Percentiles rank a stretch among this genome's conserved stretches.
Conservation (phyloP, 257 asterid genomes). For the Nicotiana noctiflora region DNA sequence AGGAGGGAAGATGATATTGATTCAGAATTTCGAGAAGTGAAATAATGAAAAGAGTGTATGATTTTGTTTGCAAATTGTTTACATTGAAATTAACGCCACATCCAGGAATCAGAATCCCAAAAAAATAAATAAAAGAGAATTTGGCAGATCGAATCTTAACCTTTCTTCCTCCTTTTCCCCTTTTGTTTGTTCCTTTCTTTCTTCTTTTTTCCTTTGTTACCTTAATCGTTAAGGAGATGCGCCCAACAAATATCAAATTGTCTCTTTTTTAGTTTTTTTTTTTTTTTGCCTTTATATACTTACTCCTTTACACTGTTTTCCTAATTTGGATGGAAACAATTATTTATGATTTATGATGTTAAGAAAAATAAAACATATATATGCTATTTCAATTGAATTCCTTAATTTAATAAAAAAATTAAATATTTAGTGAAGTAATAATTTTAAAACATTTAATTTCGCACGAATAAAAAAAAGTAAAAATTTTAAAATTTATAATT, state of each 20-base stretch:
- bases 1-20: conserved; percentile 10
- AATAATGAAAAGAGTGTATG: not conserved
- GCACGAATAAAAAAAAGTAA: no score
- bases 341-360: no score
- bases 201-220: not conserved
- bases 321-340: no score
- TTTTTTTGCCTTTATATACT: not conserved
- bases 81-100: conserved; percentile 31
- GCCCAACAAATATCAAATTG: not conserved
- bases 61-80: conserved; percentile 2
- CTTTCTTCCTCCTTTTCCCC: conserved; percentile 26
- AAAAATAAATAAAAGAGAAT: conserved; percentile 18
- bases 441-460: no score
- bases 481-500: no score
- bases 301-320: not conserved
- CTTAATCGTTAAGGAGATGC: not conserved
- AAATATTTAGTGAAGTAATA: no score
- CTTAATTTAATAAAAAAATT: no score
- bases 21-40: conserved; percentile 26
- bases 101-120: conserved; percentile 19
- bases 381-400: no score
- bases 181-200: conserved; percentile 52
- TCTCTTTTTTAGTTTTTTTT: not conserved
- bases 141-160: conserved; percentile 41
- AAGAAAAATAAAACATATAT: no score